These are phyloP conservation scores for Hibiscus mutabilis DNA, from an alignment of 345 rosid genomes.

Conservation along the genomic window DNA sequence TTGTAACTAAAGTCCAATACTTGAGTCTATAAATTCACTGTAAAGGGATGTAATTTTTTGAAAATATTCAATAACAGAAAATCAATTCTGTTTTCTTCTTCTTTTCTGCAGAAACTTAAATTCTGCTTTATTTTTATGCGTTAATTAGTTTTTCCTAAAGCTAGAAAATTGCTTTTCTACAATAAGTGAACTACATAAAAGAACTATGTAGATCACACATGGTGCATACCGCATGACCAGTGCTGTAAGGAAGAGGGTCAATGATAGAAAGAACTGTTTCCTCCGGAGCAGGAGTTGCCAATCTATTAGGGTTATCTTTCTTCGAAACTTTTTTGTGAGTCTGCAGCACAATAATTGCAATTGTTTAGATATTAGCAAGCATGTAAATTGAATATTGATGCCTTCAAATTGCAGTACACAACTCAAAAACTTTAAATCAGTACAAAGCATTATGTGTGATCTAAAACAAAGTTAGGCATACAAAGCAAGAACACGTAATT, in stretches of 20 bases:
- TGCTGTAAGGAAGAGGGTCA: constrained; percentile 62
- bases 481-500: background rate
- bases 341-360: constrained; percentile 36
- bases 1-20: too few species aligned
- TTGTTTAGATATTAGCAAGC: constrained; percentile 2
- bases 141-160: too few species aligned
- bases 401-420: background rate
- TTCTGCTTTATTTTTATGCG: too few species aligned
- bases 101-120: too few species aligned
- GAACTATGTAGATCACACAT: constrained; percentile 1
- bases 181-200: constrained; percentile 6
- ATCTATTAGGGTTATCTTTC: constrained; percentile 24
- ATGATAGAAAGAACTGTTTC: constrained; percentile 31
- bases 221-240: constrained; percentile 57
- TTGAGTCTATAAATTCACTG: too few species aligned
- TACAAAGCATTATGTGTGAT: background rate
- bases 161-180: too few species aligned
- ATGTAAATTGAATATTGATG: background rate
- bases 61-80: too few species aligned
- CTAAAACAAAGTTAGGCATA: background rate
- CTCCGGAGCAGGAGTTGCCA: constrained; percentile 33
- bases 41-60: too few species aligned
- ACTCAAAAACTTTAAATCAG: background rate
- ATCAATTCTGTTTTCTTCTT: too few species aligned
- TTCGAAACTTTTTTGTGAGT: constrained; percentile 59